Evolutionary conservation across 2,329 filamentous ascomycete genomes (phyloP).

Genomic region (Aspergillus persii): DNA sequence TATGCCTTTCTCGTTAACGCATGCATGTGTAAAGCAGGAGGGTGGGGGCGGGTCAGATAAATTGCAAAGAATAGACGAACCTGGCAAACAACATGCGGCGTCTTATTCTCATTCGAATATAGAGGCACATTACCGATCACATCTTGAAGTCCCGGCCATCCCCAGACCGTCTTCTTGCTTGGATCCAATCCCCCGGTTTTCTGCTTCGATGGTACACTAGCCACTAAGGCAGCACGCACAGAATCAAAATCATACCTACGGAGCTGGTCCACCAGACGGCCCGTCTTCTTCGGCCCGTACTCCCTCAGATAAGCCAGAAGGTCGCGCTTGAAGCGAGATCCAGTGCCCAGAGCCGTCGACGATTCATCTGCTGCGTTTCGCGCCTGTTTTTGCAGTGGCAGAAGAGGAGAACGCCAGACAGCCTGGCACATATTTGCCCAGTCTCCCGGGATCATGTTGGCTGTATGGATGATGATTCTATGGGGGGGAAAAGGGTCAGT

Average conservation of each 20-base stretch:
- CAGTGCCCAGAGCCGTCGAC: slow-evolving; percentile 54
- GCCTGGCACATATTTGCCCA: slow-evolving; percentile 88
- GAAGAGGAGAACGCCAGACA: slow-evolving; percentile 71
- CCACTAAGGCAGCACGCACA: slow-evolving; percentile 70
- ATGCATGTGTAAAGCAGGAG: no score
- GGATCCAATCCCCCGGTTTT: slow-evolving; percentile 44
- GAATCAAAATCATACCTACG: slow-evolving; percentile 65
- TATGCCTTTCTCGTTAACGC: slow-evolving; percentile 46
- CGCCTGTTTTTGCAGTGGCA: slow-evolving; percentile 50
- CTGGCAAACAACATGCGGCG: slow-evolving; percentile 39
- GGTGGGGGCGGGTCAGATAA: neutral
- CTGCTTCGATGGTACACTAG: slow-evolving; percentile 72
- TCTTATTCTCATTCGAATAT: slow-evolving; percentile 16
- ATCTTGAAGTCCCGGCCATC: slow-evolving; percentile 68
- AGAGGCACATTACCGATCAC: slow-evolving; percentile 57
- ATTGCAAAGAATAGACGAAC: slow-evolving; percentile 21
- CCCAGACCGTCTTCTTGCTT: slow-evolving; percentile 62
- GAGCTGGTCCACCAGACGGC: slow-evolving; percentile 58
- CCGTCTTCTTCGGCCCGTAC: slow-evolving; percentile 61
- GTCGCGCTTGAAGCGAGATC: slow-evolving; percentile 71
- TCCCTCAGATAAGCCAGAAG: slow-evolving; percentile 68
- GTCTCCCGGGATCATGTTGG: slow-evolving; percentile 85
- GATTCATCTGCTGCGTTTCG: slow-evolving; percentile 2
- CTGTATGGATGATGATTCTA: slow-evolving; percentile 75
- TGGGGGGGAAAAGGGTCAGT: neutral